phyloP scores from a whole-genome alignment of 352 stramenopile species.

The Phytopythium boreale region DNA sequence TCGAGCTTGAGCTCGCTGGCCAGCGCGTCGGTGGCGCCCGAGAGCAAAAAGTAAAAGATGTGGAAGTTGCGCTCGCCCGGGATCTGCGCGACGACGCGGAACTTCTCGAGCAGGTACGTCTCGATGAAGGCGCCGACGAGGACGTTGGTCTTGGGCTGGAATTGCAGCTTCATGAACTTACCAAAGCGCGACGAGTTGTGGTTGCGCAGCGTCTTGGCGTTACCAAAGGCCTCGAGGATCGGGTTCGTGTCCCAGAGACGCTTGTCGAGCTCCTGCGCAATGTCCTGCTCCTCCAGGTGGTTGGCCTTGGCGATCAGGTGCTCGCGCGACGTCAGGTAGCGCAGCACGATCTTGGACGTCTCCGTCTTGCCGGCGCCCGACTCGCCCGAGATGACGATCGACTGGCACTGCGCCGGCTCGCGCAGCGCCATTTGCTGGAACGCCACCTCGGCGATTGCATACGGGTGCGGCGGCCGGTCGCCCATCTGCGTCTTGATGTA shows the following conservation, averaged over 20 bases:
- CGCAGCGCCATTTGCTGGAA: slow-evolving; percentile 88
- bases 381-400: slow-evolving; percentile 87
- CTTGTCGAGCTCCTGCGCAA: slow-evolving; percentile 82
- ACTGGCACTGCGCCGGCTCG: slow-evolving; percentile 78
- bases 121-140: slow-evolving; percentile 82
- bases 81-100: slow-evolving; percentile 85
- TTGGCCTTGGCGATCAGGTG: slow-evolving; percentile 51
- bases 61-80: slow-evolving; percentile 89
- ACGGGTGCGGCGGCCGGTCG: slow-evolving; percentile 77
- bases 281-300: slow-evolving; percentile 41
- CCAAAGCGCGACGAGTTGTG: slow-evolving; percentile 87
- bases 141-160: slow-evolving; percentile 65
- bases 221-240: slow-evolving; percentile 86
- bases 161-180: slow-evolving; percentile 91
- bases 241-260: slow-evolving; percentile 87
- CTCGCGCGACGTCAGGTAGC: slow-evolving; percentile 82
- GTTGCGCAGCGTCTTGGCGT: slow-evolving; percentile 87
- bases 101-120: slow-evolving; percentile 90
- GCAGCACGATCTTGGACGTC: slow-evolving; percentile 88
- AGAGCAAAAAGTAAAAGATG: slow-evolving; percentile 90
- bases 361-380: slow-evolving; percentile 87
- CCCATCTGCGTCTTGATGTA: slow-evolving; percentile 90
- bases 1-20: slow-evolving; percentile 56
- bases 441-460: slow-evolving; percentile 82
- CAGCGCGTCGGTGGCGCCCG: slow-evolving; percentile 64